Evolutionary conservation across 441 rosid species (phyloP).

Genomic region (Lepidium campestre): DNA sequence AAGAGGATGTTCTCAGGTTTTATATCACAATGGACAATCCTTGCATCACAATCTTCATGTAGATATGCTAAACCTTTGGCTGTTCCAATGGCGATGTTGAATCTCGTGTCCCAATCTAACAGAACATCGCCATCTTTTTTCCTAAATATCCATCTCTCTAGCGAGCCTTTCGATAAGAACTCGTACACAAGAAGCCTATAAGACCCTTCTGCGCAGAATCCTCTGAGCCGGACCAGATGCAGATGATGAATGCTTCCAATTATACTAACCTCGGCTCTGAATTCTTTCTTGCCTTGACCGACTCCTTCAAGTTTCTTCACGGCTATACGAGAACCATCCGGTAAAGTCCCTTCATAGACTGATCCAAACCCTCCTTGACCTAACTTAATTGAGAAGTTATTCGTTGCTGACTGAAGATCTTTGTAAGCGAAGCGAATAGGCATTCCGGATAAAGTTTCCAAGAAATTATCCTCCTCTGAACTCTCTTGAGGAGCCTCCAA

Average conservation of each 20-base stretch:
- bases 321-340: slow-evolving; percentile 77
- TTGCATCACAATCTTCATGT: slow-evolving; percentile 80
- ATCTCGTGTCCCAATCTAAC: slow-evolving; percentile 79
- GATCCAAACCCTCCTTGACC: slow-evolving; percentile 98
- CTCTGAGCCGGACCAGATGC: slow-evolving; percentile 77
- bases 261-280: slow-evolving; percentile 89
- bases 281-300: slow-evolving; percentile 94
- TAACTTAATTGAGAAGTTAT: slow-evolving; percentile 69
- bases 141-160: slow-evolving; percentile 89
- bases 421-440: slow-evolving; percentile 69
- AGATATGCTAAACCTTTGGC: slow-evolving; percentile 93
- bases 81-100: slow-evolving; percentile 77
- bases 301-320: slow-evolving; percentile 93
- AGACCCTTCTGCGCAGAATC: slow-evolving; percentile 86
- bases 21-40: slow-evolving; percentile 86
- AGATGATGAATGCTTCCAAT: slow-evolving; percentile 92
- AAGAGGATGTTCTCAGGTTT: slow-evolving; percentile 93
- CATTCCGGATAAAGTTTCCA: slow-evolving; percentile 70
- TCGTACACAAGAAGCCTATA: slow-evolving; percentile 86
- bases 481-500: slow-evolving; percentile 37
- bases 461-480: slow-evolving; percentile 76
- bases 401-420: slow-evolving; percentile 78
- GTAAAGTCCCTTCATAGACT: slow-evolving; percentile 70
- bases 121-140: slow-evolving; percentile 33
- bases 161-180: slow-evolving; percentile 75